Evolutionary conservation across 495 filamentous ascomycete genomes (phyloP), one percentile per base, ranked within the genome.

Genomic region (Annulohypoxylon bovei): DNA sequence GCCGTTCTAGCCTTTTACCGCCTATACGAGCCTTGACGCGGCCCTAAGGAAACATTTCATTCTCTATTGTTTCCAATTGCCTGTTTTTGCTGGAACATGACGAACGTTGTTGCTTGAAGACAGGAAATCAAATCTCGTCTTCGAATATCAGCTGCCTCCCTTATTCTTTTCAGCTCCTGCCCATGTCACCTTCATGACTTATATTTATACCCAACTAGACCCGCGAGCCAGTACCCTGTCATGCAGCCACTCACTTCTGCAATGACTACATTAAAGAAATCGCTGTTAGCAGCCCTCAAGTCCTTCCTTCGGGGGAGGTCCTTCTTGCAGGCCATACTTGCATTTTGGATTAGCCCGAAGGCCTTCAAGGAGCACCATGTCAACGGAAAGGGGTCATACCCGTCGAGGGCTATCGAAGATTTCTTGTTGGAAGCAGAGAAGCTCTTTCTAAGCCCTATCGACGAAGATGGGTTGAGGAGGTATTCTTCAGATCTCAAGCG

Each of bases 221-320:
- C 49, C 49, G 9, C 55, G 44, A 40, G 22, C 40, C 22, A 46
- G 47, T 71, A 75, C 76, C 72, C 73, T 80, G 81, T 81, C 79
- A 82, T 83, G 81, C 78, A 68, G 67, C 74, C 79, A 54, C 76
- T 82, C 80, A 77, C 73, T 78, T 78, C 75, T 75, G 75, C 79
- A 57, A 85, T 84, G 81, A 78, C 80, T 75, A 78, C 78, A 28
- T 70, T 85, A 49, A 80, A 78, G 58, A 80, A 80, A 70, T 76
- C 75, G 40, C 62, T 84, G 55, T 50, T 82, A 40, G 76, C 81
- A 62, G 81, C 81, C 57, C 68, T 82, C 33, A 82, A 82, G 78
- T 83, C 83, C 62, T 78, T 86, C 44, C 75, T 86, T 30, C 80
- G 84, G 44, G 84, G 83, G 61, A 83, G 80, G 73, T 84, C 83